A percentile compares a stretch with the other conserved stretches of the same genome.
Conservation (phyloP, 176 grass and related monocot genomes). For the Ampelocalamus luodianensis region DNA sequence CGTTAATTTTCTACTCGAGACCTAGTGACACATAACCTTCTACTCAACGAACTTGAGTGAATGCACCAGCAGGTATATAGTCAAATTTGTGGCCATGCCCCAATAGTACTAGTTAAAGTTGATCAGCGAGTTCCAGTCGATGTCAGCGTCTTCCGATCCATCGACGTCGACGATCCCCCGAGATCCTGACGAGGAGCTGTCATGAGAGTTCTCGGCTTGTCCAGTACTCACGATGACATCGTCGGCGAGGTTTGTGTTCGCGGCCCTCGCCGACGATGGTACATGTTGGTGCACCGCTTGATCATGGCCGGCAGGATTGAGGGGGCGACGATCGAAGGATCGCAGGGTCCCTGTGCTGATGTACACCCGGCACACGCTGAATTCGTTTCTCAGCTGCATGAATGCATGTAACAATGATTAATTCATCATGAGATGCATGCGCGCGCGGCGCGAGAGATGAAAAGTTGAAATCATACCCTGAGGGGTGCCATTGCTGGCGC, state of each 20-base stretch:
- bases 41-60: background rate
- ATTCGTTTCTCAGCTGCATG: constrained; percentile 61
- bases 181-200: background rate
- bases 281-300: background rate
- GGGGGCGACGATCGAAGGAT: constrained; percentile 70
- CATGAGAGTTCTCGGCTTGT: background rate
- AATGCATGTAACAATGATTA: background rate
- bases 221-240: too few relatives aligned
- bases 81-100: constrained; percentile 17
- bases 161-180: background rate
- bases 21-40: too few relatives aligned
- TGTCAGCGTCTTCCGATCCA: background rate
- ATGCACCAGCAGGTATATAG: background rate
- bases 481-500: too few relatives aligned
- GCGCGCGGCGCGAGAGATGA: too few relatives aligned
- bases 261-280: background rate
- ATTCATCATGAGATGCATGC: too few relatives aligned
- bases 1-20: too few relatives aligned
- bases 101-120: background rate
- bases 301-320: constrained; percentile 9
- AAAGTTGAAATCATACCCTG: background rate
- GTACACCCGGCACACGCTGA: constrained; percentile 74
- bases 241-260: background rate
- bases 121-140: constrained; percentile 38
- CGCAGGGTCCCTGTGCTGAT: constrained; percentile 50